Evolutionary conservation across 163 green algal species (phyloP).

Genomic region (Trebouxia gelatinosa): DNA sequence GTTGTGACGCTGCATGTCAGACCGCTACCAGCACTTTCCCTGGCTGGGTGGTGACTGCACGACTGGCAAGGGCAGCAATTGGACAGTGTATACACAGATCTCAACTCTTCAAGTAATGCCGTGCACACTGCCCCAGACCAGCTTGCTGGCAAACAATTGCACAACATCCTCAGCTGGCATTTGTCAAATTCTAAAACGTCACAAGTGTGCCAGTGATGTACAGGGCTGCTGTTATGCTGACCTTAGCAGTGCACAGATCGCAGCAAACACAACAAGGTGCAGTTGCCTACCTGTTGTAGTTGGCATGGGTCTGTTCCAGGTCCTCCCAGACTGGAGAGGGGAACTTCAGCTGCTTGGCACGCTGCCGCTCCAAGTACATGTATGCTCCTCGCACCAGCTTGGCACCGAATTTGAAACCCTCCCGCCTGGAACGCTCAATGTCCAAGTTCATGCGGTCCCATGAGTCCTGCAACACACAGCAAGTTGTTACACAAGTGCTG

Average conservation of each 20-base stretch:
- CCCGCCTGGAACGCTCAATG: constrained; percentile 63
- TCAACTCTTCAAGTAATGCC: no score
- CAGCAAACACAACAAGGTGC: background rate
- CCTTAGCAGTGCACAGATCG: no score
- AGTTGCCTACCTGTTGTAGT: constrained; percentile 63
- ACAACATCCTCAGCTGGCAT: no score
- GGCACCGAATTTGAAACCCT: constrained; percentile 63
- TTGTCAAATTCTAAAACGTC: no score
- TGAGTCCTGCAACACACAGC: constrained; percentile 45
- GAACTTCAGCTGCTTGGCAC: constrained; percentile 58
- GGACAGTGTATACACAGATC: no score
- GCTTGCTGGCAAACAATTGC: no score
- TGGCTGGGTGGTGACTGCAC: no score
- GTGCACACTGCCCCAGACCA: no score
- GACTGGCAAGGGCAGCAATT: no score
- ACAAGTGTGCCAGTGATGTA: background rate
- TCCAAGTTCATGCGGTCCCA: constrained; percentile 59
- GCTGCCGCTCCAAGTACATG: constrained; percentile 75
- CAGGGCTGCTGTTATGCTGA: background rate
- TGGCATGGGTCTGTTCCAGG: constrained; percentile 72
- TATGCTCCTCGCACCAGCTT: constrained; percentile 91
- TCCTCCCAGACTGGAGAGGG: constrained; percentile 68
- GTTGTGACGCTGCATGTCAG: no score
- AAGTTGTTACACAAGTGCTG: background rate
- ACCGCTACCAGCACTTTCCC: no score